These are phyloP conservation scores for Komagataella mondaviorum DNA, from an alignment of 805 yeast genomes.

Conservation along the genomic window DNA sequence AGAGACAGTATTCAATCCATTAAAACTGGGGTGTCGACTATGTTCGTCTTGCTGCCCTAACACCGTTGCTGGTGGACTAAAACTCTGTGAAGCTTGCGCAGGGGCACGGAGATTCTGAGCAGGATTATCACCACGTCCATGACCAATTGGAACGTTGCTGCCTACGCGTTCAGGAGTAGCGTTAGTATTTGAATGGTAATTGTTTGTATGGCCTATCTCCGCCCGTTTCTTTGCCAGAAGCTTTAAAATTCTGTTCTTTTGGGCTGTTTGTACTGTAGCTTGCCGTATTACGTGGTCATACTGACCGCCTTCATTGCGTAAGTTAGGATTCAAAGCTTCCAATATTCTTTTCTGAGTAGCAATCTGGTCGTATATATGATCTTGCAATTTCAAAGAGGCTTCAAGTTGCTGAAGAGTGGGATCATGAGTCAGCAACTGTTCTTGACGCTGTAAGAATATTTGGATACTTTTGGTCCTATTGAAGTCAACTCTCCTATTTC, in stretches of 20 bases:
- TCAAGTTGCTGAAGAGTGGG: background rate
- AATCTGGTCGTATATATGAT: background rate
- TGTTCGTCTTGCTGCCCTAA: background rate
- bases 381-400: background rate
- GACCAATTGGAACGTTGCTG: background rate
- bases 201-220: background rate
- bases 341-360: background rate
- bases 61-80: background rate
- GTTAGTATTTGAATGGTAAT: background rate
- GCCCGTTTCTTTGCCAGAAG: background rate
- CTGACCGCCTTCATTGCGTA: background rate
- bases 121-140: background rate
- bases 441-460: background rate
- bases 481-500: background rate
- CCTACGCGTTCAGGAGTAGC: background rate
- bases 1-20: background rate
- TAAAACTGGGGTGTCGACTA: background rate
- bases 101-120: background rate
- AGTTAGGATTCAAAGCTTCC: background rate
- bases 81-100: background rate
- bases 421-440: background rate
- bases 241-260: background rate
- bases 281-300: background rate
- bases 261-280: background rate
- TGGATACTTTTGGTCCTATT: background rate